These are phyloP conservation scores for Fonsecaea monophora DNA, from an alignment of 2,329 filamentous ascomycete species.

Conservation along the genomic window DNA sequence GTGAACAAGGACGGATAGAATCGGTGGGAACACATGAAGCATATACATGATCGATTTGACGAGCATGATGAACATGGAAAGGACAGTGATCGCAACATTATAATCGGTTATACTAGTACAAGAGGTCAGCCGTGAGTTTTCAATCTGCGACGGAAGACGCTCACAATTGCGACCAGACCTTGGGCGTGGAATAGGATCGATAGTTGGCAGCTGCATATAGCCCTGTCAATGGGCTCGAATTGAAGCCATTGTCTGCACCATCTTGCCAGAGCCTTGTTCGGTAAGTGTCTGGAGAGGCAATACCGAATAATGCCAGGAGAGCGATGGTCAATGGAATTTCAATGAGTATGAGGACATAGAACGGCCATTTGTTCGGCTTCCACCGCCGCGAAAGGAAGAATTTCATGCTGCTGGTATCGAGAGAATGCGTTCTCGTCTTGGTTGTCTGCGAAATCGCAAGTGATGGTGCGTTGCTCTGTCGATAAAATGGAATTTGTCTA, in stretches of 20 bases:
- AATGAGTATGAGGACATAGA: conserved; percentile 60
- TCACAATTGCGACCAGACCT: conserved; percentile 68
- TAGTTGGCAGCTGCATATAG: conserved; percentile 68
- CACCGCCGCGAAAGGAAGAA: conserved; percentile 62
- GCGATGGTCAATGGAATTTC: conserved; percentile 66
- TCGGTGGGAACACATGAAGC: conserved; percentile 63
- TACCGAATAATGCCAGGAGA: conserved; percentile 65
- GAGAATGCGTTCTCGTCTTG: not conserved
- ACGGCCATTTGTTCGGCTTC: conserved; percentile 55
- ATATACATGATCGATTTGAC: conserved; percentile 63
- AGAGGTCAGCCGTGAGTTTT: not conserved
- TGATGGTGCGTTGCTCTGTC: conserved; percentile 13
- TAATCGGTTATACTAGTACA: conserved; percentile 62
- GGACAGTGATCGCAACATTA: conserved; percentile 66
- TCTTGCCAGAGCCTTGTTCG: conserved; percentile 68
- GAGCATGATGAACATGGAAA: conserved; percentile 67
- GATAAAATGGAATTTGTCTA: not conserved
- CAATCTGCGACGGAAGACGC: conserved; percentile 30
- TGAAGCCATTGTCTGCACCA: conserved; percentile 67
- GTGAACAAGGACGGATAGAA: conserved; percentile 62
- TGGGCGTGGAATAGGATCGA: conserved; percentile 58
- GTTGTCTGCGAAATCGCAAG: conserved; percentile 5
- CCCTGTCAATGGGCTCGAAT: conserved; percentile 63
- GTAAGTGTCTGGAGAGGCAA: conserved; percentile 67
- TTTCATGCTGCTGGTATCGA: conserved; percentile 9